Evolutionary conservation across 2,329 filamentous ascomycete species (phyloP), one percentile per base, ranked within the genome.

Genomic region (Ascocoryne sarcoides): DNA sequence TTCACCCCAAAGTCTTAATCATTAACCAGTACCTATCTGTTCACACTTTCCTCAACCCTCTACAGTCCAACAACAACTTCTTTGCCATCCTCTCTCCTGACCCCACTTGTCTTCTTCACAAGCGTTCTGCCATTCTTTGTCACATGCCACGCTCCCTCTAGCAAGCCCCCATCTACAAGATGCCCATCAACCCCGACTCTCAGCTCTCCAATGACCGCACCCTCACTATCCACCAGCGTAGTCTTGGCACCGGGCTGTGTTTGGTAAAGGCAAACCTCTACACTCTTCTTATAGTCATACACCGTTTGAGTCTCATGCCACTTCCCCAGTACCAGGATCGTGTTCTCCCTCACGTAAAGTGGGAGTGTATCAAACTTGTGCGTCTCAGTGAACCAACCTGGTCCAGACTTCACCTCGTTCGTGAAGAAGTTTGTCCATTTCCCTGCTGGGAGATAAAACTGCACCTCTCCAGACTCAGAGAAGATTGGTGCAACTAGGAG

Each of bases 401-500:
- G 63, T 9, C 68, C 67, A 18, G 59, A 46, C 12, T 61, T 54
- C 20, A 60, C 59, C 43, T 64, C 56, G 8, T 62, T 61, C 37
- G 64, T 60, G 60, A 69, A 70, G 55, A 67, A 70, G 42, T 55
- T 65, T n/a, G 65, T 69, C 69, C 69, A 73, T 19, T 56, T 58
- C 8, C 68, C 69, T n/a, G 61, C 60, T 2, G 70, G 70, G 5
- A 73, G 57, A 52, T 80, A 79, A 51, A 77, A 75, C 18, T 71
- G 69, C 0, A 74, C 73, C 4, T 64, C 62, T 0, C 74, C 73
- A 7, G 65, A 63, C 46, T 75, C 70, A n/a, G 66, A 64, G 46
- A 79, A 78, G 2, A 79, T 66, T 0, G 75, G 75, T 1, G 74
- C 74, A 15, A 76, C 68, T 9, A 79, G 58, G 16, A 80, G 57